phyloP scores from a whole-genome alignment of 2,329 filamentous ascomycete genomes.

The Trichophyton equinum region DNA sequence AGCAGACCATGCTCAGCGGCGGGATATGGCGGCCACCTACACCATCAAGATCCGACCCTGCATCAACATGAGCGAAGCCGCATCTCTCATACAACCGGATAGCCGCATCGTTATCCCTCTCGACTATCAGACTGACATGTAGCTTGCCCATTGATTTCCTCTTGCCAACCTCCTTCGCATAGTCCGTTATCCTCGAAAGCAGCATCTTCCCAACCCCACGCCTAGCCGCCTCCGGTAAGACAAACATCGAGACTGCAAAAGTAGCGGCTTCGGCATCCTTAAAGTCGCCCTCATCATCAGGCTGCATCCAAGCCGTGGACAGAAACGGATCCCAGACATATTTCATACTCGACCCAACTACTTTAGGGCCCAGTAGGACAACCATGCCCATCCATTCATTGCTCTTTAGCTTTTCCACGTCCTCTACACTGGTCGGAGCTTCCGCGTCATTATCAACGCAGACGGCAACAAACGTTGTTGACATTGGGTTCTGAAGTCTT shows the following conservation, averaged over 20 bases:
- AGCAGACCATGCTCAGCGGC: neutral
- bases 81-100: conserved; percentile 16
- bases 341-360: conserved; percentile 5
- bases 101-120: conserved; percentile 12
- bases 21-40: neutral
- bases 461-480: conserved; percentile 20
- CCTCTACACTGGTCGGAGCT: neutral
- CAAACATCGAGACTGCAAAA: conserved; percentile 20
- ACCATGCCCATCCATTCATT: conserved; percentile 23
- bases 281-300: neutral
- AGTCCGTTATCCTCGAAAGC: conserved; percentile 11
- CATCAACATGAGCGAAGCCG: conserved; percentile 14
- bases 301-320: neutral
- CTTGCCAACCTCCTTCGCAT: conserved; percentile 10
- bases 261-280: conserved; percentile 14
- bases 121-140: conserved; percentile 15
- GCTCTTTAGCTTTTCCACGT: conserved; percentile 9
- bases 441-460: neutral
- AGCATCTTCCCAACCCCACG: conserved; percentile 16
- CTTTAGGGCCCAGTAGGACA: conserved; percentile 19
- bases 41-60: neutral
- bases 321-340: conserved; percentile 9
- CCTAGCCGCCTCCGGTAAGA: conserved; percentile 15
- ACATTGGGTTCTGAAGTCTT: conserved; percentile 18
- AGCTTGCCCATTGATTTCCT: conserved; percentile 7